Evolutionary conservation across 352 stramenopile species (phyloP), one percentile per base, ranked within the genome.

Genomic region (Globisporangium recalcitrans): DNA sequence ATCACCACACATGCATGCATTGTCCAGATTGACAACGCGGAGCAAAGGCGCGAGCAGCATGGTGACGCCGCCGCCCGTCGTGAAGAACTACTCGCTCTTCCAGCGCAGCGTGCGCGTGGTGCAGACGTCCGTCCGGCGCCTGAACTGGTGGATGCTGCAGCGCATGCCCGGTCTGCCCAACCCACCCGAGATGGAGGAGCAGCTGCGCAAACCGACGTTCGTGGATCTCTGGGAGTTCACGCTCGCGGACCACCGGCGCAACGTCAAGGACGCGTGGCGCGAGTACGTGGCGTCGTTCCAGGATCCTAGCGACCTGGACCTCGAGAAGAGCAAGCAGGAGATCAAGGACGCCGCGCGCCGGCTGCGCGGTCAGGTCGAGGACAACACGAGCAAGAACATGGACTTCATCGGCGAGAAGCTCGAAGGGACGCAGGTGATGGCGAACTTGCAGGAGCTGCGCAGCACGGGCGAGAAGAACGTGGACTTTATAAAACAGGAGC

Each of bases 141-240:
- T 71, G 1, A 62, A 92, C 58, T 74, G 69, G 29, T 92, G 75
- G 71, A 38, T 84, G 32, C 63, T 87, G 38, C 60, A 82, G 31
- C 70, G 64, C 42, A 86, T 91, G 69, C 79, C 81, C 0, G 86
- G 86, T 9, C 44, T 95, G 24, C 83, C 83, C 1, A 88, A 92
- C 62, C 78, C 86, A 29, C 84, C 80, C 3, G 80, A 95, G 60
- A 59, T 77, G 1, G 72, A 79, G 60, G 67, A 72, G 34, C 34
- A 75, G 55, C 44, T 82, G 55, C 70, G 71, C 21, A 44, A 77
- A 34, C 79, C 83, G 53, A 67, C 24, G 55, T 90, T 90, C 62
- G 71, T 81, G 14, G 82, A 95, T 58, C 73, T 95, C 51, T 95
- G 83, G 83, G 82, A 92, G 65, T 77, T 90, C 66, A 85, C 86